Evolutionary conservation across 768 basidiomycete genomes (phyloP).

Genomic region (Leucosporidium yakuticum): DNA sequence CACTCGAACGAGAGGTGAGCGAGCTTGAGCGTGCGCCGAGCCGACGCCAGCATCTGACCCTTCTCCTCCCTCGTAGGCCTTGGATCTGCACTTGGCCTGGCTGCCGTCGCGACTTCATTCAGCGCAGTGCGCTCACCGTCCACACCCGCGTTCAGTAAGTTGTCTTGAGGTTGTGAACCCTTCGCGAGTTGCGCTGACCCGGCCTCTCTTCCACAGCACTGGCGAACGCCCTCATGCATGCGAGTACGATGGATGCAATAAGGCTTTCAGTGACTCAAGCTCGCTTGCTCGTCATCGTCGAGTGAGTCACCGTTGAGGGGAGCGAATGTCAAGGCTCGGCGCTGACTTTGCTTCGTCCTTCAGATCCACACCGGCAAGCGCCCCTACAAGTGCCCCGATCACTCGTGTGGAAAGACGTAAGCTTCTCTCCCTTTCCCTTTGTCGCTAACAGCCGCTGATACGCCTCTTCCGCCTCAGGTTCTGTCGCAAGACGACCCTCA

Average conservation of each 20-base stretch:
- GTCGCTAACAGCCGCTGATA: neutral
- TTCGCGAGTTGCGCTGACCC: neutral
- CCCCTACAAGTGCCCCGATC: constrained; percentile 43
- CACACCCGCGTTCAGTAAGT: constrained; percentile 73
- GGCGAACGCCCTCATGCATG: constrained; percentile 89
- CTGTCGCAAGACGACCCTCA: constrained; percentile 45
- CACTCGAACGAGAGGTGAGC: constrained; percentile 48
- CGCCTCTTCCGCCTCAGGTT: constrained; percentile 34
- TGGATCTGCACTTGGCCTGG: constrained; percentile 40
- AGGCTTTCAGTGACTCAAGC: constrained; percentile 85
- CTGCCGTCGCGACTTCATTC: constrained; percentile 40
- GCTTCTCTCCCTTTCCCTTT: constrained; percentile 8
- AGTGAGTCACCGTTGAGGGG: constrained; percentile 44
- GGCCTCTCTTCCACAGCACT: constrained; percentile 39
- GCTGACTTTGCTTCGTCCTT: neutral
- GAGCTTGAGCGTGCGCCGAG: constrained; percentile 11
- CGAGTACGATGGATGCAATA: constrained; percentile 64
- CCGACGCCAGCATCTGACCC: constrained; percentile 35
- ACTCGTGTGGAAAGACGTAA: constrained; percentile 39
- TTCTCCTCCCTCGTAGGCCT: constrained; percentile 42
- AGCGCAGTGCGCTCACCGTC: constrained; percentile 85
- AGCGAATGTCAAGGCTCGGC: neutral
- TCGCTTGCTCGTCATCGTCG: constrained; percentile 85
- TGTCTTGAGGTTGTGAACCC: neutral
- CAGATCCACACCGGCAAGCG: constrained; percentile 44